Conservation (phyloP, 495 filamentous ascomycete genomes). For the Clohesyomyces aquaticus region DNA sequence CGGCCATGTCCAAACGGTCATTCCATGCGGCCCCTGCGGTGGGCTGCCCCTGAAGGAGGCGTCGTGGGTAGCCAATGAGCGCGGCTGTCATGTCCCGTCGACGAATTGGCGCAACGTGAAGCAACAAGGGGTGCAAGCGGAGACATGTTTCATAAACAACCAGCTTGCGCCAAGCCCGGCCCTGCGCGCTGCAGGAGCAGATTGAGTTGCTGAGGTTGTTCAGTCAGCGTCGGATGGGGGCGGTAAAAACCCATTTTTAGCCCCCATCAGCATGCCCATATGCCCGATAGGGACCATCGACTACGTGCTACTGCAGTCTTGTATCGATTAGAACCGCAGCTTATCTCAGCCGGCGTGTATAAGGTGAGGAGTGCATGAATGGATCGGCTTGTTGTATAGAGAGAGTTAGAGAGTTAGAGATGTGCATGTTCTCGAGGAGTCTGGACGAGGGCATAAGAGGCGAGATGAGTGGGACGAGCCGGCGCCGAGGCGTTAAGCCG, state of each 20-base stretch:
- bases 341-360: neutral
- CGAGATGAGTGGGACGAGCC: constrained; percentile 6
- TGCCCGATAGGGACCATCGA: neutral
- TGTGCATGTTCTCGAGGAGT: neutral
- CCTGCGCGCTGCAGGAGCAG: constrained; percentile 22
- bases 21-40: constrained; percentile 31
- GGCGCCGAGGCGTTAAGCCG: neutral
- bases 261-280: constrained; percentile 26
- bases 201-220: constrained; percentile 9
- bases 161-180: constrained; percentile 29
- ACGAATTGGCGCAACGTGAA: constrained; percentile 15
- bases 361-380: neutral
- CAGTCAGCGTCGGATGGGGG: constrained; percentile 27
- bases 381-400: constrained; percentile 1
- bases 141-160: constrained; percentile 36
- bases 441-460: neutral
- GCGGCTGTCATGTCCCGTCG: neutral
- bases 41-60: constrained; percentile 23
- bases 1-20: constrained; percentile 23
- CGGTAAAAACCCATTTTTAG: constrained; percentile 26
- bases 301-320: neutral
- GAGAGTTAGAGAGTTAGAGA: neutral
- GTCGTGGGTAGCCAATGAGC: constrained; percentile 20
- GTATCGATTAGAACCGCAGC: constrained; percentile 16
- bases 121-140: constrained; percentile 25